Evolutionary conservation across 176 grass and related monocot genomes (phyloP).

Genomic region (Bolboschoenus planiculmis): DNA sequence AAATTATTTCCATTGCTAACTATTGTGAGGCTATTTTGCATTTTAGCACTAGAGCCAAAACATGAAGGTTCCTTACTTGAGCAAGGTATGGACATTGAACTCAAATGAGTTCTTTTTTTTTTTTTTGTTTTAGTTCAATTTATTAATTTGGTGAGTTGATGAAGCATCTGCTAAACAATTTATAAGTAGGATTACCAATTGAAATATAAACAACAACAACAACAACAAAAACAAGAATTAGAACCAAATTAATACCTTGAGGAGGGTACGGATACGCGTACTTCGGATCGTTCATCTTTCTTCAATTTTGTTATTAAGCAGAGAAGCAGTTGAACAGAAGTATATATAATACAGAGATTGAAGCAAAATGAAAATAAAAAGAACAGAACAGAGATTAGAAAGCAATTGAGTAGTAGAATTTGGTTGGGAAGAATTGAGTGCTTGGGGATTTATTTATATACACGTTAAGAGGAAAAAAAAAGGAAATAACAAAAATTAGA

Average conservation of each 20-base stretch:
- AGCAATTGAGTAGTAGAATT: background rate
- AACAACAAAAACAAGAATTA: background rate
- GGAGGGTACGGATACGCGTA: conserved; percentile 40
- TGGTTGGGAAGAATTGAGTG: background rate
- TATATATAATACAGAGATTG: background rate
- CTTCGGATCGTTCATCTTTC: conserved; percentile 72
- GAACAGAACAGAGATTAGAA: background rate
- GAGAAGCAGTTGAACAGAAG: background rate
- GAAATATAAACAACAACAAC: background rate
- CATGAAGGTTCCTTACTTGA: too few relatives aligned
- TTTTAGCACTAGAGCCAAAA: too few relatives aligned
- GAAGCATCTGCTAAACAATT: background rate
- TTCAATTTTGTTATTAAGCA: background rate
- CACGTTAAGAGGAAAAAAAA: background rate
- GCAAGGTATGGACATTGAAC: too few relatives aligned
- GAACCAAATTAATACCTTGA: conserved; percentile 34
- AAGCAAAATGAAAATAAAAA: background rate
- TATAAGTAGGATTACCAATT: background rate
- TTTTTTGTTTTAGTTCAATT: too few relatives aligned
- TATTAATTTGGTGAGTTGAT: background rate
- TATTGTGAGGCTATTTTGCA: too few relatives aligned
- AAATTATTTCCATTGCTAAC: background rate
- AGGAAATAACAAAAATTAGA: background rate
- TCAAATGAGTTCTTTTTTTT: too few relatives aligned
- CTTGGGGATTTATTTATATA: background rate